Base-by-base conservation (phyloP, 129 eudicot species). In the Escallonia herrerae region DNA sequence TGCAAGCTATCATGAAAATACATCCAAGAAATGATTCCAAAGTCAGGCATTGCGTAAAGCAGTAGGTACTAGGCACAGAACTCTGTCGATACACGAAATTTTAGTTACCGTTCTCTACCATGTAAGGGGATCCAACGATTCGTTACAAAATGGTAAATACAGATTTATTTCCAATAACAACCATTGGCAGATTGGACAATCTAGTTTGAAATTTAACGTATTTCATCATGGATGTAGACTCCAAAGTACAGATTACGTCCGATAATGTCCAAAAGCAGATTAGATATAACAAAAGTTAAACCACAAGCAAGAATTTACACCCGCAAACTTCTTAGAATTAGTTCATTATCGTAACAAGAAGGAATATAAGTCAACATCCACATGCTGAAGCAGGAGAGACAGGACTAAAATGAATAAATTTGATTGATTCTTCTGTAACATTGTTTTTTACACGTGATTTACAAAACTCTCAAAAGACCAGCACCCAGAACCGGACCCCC, bases 381-480 rank as follows among this genome's bases (percentile, higher is more conserved):
- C 56, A 13, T 54, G 15, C 6, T 3, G 43, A 66, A 40, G 61
- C 9, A 15, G 8, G 41, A 56, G 55, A 9, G 48, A 51, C 4
- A 56, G 14, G 44, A 40, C 46, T 56, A 11, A 39, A 61, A 61
- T 6, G 43, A 56, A 42, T 67, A 12, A 45, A 49, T 68, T 60
- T 56, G 39, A 51, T 66, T 63, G 10, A 74, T 62, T 53, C 66
- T 67, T 63, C 39, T 43, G 43, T 70, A 69, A 62, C 63, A 74
- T 45, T 69, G 74, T 44, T 65, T 72, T 51, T 68, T 77, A 69
- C 76, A 79, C 48, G 72, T 61, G 63, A 76, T 84, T 72, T 84
- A 88, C 96, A 89, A 15, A 8, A 55, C 37, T 56, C 53, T 56
- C 79, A 67, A 76, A 74, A 75, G 48, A 76, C 69, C 68, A 74